These are phyloP conservation scores for Septoria petroselini DNA, from an alignment of 2,329 filamentous ascomycete species.

Conservation along the genomic window DNA sequence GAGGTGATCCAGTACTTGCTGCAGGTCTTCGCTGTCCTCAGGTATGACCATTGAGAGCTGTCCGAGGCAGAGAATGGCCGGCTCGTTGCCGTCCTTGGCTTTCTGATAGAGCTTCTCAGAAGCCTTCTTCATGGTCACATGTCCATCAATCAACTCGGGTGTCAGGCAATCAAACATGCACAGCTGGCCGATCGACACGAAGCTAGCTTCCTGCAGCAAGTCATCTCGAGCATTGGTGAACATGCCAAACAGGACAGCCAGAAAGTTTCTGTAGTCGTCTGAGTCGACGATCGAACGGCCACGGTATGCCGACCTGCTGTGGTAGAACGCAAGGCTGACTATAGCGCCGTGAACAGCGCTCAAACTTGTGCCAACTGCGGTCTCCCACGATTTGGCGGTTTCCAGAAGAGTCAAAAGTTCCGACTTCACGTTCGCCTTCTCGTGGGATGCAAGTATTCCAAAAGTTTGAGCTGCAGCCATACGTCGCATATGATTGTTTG, in stretches of 20 bases:
- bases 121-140: constrained; percentile 40
- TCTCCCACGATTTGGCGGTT: constrained; percentile 51
- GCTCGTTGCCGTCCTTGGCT: constrained; percentile 77
- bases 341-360: constrained; percentile 61
- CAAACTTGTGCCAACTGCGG: constrained; percentile 57
- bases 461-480: constrained; percentile 65
- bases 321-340: constrained; percentile 56
- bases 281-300: constrained; percentile 17
- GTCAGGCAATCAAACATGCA: constrained; percentile 57
- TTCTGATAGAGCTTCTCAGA: constrained; percentile 62
- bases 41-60: constrained; percentile 65
- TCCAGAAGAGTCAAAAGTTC: constrained; percentile 41
- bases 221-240: constrained; percentile 55
- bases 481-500: constrained; percentile 69
- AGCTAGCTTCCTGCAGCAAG: constrained; percentile 56
- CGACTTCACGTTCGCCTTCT: constrained; percentile 40
- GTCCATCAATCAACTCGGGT: constrained; percentile 38
- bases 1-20: constrained; percentile 62
- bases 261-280: constrained; percentile 37
- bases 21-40: constrained; percentile 47
- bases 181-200: constrained; percentile 59
- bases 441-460: constrained; percentile 72
- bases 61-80: constrained; percentile 76
- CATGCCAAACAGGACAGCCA: constrained; percentile 50
- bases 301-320: constrained; percentile 57